These are phyloP conservation scores for Poteriospumella lacustris DNA, from an alignment of 108 stramenopile genomes.

Conservation along the genomic window DNA sequence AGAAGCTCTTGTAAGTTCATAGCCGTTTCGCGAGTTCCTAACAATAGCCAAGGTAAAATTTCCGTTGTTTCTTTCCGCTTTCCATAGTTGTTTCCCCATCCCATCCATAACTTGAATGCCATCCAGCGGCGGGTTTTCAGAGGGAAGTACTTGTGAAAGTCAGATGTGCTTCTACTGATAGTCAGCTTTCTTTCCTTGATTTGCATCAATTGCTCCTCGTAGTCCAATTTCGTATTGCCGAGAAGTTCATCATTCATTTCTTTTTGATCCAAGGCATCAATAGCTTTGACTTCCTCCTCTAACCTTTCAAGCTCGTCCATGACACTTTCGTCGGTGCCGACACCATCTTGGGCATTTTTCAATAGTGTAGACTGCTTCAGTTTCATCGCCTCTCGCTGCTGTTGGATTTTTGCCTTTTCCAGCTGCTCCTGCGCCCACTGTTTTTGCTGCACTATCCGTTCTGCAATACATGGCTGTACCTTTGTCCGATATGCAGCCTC, in stretches of 20 bases:
- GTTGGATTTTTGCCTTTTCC: background rate
- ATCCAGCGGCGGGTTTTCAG: no score
- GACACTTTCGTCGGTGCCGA: background rate
- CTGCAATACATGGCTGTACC: background rate
- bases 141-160: background rate
- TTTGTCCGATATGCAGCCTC: background rate
- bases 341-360: background rate
- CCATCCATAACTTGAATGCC: no score
- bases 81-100: no score
- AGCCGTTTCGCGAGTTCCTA: background rate
- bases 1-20: background rate
- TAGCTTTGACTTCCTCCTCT: background rate
- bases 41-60: slow-evolving; percentile 13
- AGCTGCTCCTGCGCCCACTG: background rate
- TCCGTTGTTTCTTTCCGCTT: background rate
- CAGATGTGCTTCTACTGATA: background rate
- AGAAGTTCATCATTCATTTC: background rate
- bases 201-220: background rate
- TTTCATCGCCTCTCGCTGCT: background rate
- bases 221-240: no score
- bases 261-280: background rate
- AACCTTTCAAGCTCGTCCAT: background rate
- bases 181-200: background rate
- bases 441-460: background rate
- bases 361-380: background rate